Evolutionary conservation across 164 flowering plant genomes (phyloP), one percentile per base, ranked within the genome.

Genomic region (Magnolia officinalis): DNA sequence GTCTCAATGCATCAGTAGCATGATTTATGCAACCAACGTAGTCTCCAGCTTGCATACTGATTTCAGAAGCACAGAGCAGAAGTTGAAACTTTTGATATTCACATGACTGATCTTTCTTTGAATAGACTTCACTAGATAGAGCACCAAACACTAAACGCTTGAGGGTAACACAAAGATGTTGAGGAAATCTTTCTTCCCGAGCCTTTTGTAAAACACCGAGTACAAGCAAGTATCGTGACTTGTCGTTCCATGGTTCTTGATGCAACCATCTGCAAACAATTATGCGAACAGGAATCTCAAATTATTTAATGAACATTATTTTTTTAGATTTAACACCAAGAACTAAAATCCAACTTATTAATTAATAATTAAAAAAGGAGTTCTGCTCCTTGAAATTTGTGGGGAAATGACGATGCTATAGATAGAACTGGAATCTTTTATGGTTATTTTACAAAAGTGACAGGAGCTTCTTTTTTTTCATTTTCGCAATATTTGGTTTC

Each of bases 31-130:
- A 89, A 67, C 78, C 85, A 67, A 45, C 51, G 52, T 50, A 75
- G 80, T 90, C 84, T 59, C 90, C 83, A 66, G 74, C 11, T 72
- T 88, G 96, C 85, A 93, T 84, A 85, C 87, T 70, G 71, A 89
- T 83, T 81, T 96, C 99, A 78, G 98, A 90, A 78, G 97, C 92
- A 87, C 94, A 93, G 45, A 96, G 93, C 52, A 90, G 87, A 83
- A 93, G 91, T 83, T 89, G 97, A 74, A 92, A 91, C 81, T 82
- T 87, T 67, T 85, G 83, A 81, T 92, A 91, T 73, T 82, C 86
- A 80, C 64, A 72, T 50, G 75, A 74, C 5, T 14, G 64, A 26
- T 75, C 82, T 70, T 80, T 78, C 69, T 37, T 70, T 16, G 82
- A 76, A 81, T 77, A 81, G 13, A 75, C 73, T n/a, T 86, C 82